Conservation (phyloP, 208 protist genomes). For the Leishmania major region DNA sequence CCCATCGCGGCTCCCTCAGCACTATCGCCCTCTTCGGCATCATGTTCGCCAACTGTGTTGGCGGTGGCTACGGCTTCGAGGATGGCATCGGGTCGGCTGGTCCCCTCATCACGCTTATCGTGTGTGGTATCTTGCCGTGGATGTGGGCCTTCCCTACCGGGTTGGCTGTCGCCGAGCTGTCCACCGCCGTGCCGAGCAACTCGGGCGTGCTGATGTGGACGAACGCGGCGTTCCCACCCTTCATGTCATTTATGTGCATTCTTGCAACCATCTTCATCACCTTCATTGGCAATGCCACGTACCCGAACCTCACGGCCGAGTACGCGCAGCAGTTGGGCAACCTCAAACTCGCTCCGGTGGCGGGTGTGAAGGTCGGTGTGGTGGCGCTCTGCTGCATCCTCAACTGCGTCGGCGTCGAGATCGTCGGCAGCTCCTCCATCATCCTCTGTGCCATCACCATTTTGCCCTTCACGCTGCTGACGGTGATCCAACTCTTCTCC, state of each 20-base stretch:
- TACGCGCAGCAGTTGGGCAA: slow-evolving; percentile 53
- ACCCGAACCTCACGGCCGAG: slow-evolving; percentile 77
- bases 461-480: slow-evolving; percentile 70
- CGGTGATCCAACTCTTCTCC: slow-evolving; percentile 67
- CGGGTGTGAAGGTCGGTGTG: slow-evolving; percentile 69
- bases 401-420: slow-evolving; percentile 75
- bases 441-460: slow-evolving; percentile 69
- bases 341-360: slow-evolving; percentile 36
- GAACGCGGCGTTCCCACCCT: slow-evolving; percentile 77
- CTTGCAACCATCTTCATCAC: slow-evolving; percentile 78
- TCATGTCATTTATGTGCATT: slow-evolving; percentile 79
- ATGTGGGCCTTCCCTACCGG: slow-evolving; percentile 83
- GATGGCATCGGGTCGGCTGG: slow-evolving; percentile 77
- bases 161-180: slow-evolving; percentile 80
- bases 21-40: slow-evolving; percentile 67
- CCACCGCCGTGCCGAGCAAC: slow-evolving; percentile 84
- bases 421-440: slow-evolving; percentile 68
- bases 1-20: slow-evolving; percentile 75
- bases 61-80: slow-evolving; percentile 87
- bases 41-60: slow-evolving; percentile 81
- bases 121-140: slow-evolving; percentile 77
- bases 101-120: slow-evolving; percentile 80
- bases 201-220: slow-evolving; percentile 89
- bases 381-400: slow-evolving; percentile 67
- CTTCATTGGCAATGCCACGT: slow-evolving; percentile 86